Conservation (phyloP, 768 basidiomycete species). For the Pulveroboletus sp. region DNA sequence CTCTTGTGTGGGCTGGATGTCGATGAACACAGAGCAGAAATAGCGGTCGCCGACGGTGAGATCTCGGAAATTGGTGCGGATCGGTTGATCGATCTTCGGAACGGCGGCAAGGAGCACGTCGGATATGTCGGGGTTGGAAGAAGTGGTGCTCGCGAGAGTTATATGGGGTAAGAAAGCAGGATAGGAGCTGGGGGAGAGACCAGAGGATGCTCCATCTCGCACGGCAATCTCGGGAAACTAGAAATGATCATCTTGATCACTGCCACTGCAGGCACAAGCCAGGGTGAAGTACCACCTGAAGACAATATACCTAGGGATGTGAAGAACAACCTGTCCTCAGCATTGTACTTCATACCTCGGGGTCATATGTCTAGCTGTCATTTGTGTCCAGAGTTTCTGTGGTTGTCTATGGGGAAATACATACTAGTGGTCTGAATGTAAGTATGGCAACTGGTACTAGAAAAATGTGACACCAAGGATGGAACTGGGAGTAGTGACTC, state of each 20-base stretch:
- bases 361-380: too few relatives aligned
- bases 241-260: conserved; percentile 42
- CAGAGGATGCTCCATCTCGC: conserved; percentile 6
- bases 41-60: conserved; percentile 59
- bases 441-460: too few relatives aligned
- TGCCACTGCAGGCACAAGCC: conserved; percentile 59
- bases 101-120: conserved; percentile 38
- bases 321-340: background rate
- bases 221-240: conserved; percentile 42
- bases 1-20: conserved; percentile 42
- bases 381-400: too few relatives aligned
- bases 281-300: conserved; percentile 58
- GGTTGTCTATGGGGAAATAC: too few relatives aligned
- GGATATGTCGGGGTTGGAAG: background rate
- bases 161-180: conserved; percentile 66
- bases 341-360: conserved; percentile 24
- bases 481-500: too few relatives aligned
- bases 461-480: too few relatives aligned
- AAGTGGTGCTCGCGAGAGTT: conserved; percentile 52
- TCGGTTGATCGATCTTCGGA: conserved; percentile 29
- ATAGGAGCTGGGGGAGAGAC: conserved; percentile 45
- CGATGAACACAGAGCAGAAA: conserved; percentile 67
- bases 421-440: too few relatives aligned
- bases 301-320: background rate
- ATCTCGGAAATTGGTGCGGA: conserved; percentile 48